Conservation (phyloP, 2,329 filamentous ascomycete species). For the Ophiostoma triangulosporum region DNA sequence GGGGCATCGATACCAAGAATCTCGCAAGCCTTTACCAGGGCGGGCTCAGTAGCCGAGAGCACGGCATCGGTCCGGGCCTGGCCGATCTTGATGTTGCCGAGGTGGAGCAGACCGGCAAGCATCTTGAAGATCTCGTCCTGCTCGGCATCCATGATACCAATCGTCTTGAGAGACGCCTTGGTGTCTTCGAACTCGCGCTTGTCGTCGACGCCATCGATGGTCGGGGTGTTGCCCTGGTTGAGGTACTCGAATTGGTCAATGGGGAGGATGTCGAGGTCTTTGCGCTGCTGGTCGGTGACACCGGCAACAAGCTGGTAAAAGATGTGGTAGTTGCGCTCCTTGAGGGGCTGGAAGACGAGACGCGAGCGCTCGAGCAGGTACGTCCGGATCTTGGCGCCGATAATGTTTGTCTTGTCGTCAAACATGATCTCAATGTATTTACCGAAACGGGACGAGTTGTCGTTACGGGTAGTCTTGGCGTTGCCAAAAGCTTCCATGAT, state of each 20-base stretch:
- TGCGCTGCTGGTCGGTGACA: slow-evolving; percentile 68
- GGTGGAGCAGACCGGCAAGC: slow-evolving; percentile 78
- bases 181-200: slow-evolving; percentile 87
- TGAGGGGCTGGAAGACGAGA: slow-evolving; percentile 91
- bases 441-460: slow-evolving; percentile 96
- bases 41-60: slow-evolving; percentile 66
- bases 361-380: slow-evolving; percentile 91
- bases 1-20: slow-evolving; percentile 77
- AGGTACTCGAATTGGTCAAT: slow-evolving; percentile 91
- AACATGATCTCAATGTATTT: slow-evolving; percentile 99
- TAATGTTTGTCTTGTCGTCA: slow-evolving; percentile 86
- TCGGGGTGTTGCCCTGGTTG: slow-evolving; percentile 84
- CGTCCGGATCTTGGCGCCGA: slow-evolving; percentile 91
- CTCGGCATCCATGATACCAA: slow-evolving; percentile 62
- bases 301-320: slow-evolving; percentile 96
- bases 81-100: slow-evolving; percentile 93
- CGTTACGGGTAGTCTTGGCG: slow-evolving; percentile 98
- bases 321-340: slow-evolving; percentile 97
- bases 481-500: slow-evolving; percentile 99
- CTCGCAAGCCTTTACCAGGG: slow-evolving; percentile 64
- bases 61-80: slow-evolving; percentile 80
- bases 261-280: slow-evolving; percentile 65
- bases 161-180: slow-evolving; percentile 70
- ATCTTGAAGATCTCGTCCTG: slow-evolving; percentile 82
- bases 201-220: slow-evolving; percentile 90